Conservation (phyloP, 805 yeast genomes). For the Pichia phayaonensis region DNA sequence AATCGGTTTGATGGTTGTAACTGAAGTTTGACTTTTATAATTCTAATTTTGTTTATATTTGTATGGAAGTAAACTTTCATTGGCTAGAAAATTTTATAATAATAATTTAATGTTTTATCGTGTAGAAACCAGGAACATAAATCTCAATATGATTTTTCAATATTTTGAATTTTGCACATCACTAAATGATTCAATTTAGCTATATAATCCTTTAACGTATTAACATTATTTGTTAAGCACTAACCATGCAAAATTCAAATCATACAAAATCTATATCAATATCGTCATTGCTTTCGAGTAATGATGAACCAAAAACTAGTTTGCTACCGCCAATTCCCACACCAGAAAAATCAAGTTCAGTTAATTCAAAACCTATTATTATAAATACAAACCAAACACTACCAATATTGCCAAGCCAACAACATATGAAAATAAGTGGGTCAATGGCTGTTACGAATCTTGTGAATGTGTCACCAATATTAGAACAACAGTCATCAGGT, state of each 20-base stretch:
- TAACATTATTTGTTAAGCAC: too few species aligned
- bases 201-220: background rate
- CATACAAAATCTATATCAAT: background rate
- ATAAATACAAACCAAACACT: too few species aligned
- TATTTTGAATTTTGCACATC: too few species aligned
- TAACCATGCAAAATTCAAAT: background rate
- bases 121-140: background rate
- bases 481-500: background rate
- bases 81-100: background rate
- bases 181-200: background rate
- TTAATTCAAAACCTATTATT: background rate
- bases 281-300: background rate
- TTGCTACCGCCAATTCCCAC: background rate
- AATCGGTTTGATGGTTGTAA: slow-evolving; percentile 38
- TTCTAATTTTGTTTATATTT: background rate
- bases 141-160: background rate
- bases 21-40: slow-evolving; percentile 10
- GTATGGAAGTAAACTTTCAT: background rate
- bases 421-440: background rate
- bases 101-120: too few species aligned
- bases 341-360: background rate
- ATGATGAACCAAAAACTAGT: background rate
- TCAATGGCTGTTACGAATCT: background rate
- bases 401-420: too few species aligned
- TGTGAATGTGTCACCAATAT: background rate